Evolutionary conservation across 192 early-diverging fungal genomes (phyloP).

Genomic region (Coemansia sp.): DNA sequence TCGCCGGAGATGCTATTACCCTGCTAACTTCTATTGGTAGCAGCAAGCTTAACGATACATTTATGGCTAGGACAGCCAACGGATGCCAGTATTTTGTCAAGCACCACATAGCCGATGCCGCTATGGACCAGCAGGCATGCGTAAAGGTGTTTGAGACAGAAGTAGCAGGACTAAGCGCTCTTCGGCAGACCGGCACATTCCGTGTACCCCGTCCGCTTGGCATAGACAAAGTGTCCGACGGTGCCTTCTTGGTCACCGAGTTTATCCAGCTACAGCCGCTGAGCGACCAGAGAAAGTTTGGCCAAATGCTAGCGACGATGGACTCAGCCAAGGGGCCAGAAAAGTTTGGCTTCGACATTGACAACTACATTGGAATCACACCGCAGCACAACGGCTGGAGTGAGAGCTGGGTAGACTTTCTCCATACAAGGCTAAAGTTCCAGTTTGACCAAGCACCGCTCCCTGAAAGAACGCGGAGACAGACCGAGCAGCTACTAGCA

Average conservation of each 20-base stretch:
- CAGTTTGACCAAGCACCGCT: slow-evolving; percentile 25
- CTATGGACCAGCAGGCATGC: not conserved
- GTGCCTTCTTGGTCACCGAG: slow-evolving; percentile 28
- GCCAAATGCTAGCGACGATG: slow-evolving; percentile 19
- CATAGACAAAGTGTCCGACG: slow-evolving; percentile 9
- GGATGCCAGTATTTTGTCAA: slow-evolving; percentile 32
- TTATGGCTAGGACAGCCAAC: not conserved
- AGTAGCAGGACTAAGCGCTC: slow-evolving; percentile 15
- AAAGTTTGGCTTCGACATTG: slow-evolving; percentile 27
- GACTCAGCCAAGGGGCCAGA: slow-evolving; percentile 14
- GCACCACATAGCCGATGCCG: not conserved
- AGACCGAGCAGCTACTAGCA: slow-evolving; percentile 9
- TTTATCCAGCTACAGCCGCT: slow-evolving; percentile 13
- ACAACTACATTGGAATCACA: slow-evolving; percentile 39
- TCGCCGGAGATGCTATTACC: not conserved
- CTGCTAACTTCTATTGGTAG: not conserved
- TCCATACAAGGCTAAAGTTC: slow-evolving; percentile 22
- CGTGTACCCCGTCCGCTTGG: slow-evolving; percentile 20
- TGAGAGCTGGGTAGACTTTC: slow-evolving; percentile 26
- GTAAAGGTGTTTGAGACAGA: slow-evolving; percentile 25
- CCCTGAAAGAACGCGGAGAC: not conserved
- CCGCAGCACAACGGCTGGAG: slow-evolving; percentile 34
- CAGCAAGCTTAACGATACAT: slow-evolving; percentile 16
- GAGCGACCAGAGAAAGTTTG: slow-evolving; percentile 17
- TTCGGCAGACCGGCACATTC: slow-evolving; percentile 13